These are phyloP conservation scores for Diaporthe velutina DNA, from an alignment of 2,329 filamentous ascomycete species.

Conservation along the genomic window DNA sequence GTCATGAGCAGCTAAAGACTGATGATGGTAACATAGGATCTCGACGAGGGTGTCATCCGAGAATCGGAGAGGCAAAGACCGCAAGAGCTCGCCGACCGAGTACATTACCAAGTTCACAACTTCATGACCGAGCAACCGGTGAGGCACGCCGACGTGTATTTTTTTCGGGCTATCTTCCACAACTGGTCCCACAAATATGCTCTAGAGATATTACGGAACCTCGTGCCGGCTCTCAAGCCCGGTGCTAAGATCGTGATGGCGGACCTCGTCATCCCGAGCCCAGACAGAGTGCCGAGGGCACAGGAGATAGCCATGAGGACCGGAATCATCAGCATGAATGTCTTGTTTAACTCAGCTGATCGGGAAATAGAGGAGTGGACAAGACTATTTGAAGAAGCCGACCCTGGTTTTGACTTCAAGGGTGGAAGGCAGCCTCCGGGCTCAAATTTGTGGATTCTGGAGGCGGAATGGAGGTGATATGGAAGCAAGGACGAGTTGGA, in stretches of 20 bases:
- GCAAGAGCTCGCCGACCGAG: slow-evolving; percentile 40
- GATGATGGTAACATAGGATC: not conserved
- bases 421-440: slow-evolving; percentile 14
- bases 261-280: slow-evolving; percentile 45
- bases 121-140: slow-evolving; percentile 47
- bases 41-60: slow-evolving; percentile 27
- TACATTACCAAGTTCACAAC: slow-evolving; percentile 46
- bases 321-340: slow-evolving; percentile 22
- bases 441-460: slow-evolving; percentile 13
- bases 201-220: slow-evolving; percentile 47
- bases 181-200: slow-evolving; percentile 51
- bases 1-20: not conserved
- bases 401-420: slow-evolving; percentile 5
- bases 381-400: slow-evolving; percentile 8
- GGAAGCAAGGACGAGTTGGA: not conserved
- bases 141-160: slow-evolving; percentile 45
- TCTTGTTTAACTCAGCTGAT: slow-evolving; percentile 24
- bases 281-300: slow-evolving; percentile 34
- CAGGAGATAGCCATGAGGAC: not conserved
- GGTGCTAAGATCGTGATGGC: slow-evolving; percentile 46
- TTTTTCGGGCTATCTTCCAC: slow-evolving; percentile 51
- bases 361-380: slow-evolving; percentile 23
- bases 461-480: not conserved
- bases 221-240: slow-evolving; percentile 48
- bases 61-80: slow-evolving; percentile 43